Conservation (phyloP, 2,329 filamentous ascomycete species). For the Penicillium freii region DNA sequence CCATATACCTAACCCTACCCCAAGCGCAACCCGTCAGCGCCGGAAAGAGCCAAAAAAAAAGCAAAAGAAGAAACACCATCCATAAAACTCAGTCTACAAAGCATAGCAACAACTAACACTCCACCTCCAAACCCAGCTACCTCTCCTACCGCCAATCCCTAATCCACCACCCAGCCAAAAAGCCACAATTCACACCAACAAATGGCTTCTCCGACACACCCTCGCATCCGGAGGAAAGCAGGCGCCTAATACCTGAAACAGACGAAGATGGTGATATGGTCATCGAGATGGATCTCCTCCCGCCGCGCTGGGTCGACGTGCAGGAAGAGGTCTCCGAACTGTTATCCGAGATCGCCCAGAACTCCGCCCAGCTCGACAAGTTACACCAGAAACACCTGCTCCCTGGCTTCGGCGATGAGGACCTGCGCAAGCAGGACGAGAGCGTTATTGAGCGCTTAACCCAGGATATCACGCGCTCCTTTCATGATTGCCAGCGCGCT, state of each 20-base stretch:
- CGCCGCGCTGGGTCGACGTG: slow-evolving; percentile 91
- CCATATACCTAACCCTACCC: background rate
- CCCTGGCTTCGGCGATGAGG: slow-evolving; percentile 94
- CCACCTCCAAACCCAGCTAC: slow-evolving; percentile 59
- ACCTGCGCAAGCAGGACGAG: slow-evolving; percentile 82
- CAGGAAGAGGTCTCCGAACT: slow-evolving; percentile 89
- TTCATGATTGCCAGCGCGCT: slow-evolving; percentile 84
- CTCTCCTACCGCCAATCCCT: slow-evolving; percentile 99
- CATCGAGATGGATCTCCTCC: slow-evolving; percentile 96
- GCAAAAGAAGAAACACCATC: background rate
- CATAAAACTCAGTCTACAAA: background rate
- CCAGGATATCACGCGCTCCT: slow-evolving; percentile 81
- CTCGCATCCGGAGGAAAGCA: slow-evolving; percentile 65
- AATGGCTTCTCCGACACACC: slow-evolving; percentile 61
- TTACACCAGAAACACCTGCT: slow-evolving; percentile 96
- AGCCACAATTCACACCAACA: slow-evolving; percentile 65
- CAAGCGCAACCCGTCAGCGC: background rate
- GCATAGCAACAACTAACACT: slow-evolving; percentile 12
- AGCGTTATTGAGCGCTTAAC: slow-evolving; percentile 86
- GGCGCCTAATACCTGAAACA: slow-evolving; percentile 78
- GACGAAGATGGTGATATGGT: slow-evolving; percentile 85
- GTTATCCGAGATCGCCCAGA: slow-evolving; percentile 74
- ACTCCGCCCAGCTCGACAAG: slow-evolving; percentile 82
- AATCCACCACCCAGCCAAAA: slow-evolving; percentile 87
- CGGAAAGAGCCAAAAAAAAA: background rate